Base-by-base conservation (phyloP, 148 eudicot species). In the Suaeda aralocaspica region DNA sequence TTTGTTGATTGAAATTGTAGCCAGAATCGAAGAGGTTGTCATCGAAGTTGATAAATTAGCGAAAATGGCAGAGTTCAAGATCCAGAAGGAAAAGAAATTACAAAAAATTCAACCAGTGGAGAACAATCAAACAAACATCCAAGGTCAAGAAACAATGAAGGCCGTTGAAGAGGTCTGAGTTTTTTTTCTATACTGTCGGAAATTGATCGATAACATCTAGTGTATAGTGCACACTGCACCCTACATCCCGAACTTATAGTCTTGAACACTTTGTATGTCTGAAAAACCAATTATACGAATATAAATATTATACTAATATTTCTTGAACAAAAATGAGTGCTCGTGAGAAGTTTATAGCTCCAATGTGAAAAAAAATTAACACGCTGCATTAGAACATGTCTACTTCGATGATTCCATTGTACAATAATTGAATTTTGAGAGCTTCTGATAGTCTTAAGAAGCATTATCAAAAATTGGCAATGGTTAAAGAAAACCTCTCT, bases 1-100 rank as follows among this genome's bases (percentile, higher is more conserved):
- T 22, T 77, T 90, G 78, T 66, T 93, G 84, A 77, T 86, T 0
- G 96, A 90, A 84, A 77, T 84, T 57, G 85, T 82, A 3, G 78
- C 74, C 44, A 85, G 96, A 82, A 72, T 84, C 9, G 95, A 87
- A 75, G 85, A 81, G 44, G 79, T 84, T 16, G 89, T 81, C 0
- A 68, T 72, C 11, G 85, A 71, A 66, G 90, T 88, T 14, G 76
- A 87, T n/a, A 80, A 73, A 67, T 80, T 90, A 52, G 84, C 92
- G 25, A 72, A 69, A 9, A 73, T 80, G 55, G 94, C 98, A 1
- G 83, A 85, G 42, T 92, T 86, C 67, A 74, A 79, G 75, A 66
- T 71, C 16, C 70, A 55, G 31, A 75, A 28, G 9, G 74, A 82
- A 31, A 72, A 80, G 62, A 82, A 83, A 67, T 31, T 59, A 29